Base-by-base conservation (phyloP, 208 protist genomes). In the Trypanosoma congolense region DNA sequence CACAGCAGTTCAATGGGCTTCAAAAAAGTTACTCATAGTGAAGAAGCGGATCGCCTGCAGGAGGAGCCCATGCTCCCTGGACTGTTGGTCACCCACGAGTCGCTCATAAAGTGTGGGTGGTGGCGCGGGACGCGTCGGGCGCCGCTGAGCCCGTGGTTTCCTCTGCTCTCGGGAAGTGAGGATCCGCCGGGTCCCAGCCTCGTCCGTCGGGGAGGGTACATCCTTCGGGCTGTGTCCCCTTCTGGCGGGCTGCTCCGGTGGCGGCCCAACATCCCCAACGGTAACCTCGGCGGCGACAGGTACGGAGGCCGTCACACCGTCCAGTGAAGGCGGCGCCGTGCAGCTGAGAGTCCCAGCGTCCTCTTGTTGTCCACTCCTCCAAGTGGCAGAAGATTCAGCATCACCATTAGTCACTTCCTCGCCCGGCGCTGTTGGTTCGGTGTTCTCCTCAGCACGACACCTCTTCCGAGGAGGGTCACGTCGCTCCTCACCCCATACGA, bases 41-140 rank as follows among this genome's bases (percentile, higher is more conserved):
- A 95, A 92, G 56, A 88, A 92, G 18, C 81, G 82, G 24, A 92
- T 62, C 8, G 84, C 84, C 69, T 95, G 88, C 31, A 95, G 68
- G 9, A 95, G 63, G 36, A 92, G 49, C 0, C 83, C 82, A 30
- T 72, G 63, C 54, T 95, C 84, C 51, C 80, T 75, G 18, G 84
- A 47, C 16, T 73, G 55, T 30, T 82, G 71, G 26, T 81, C 72
- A 44, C 87, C 81, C n/a, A 74, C 83, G 21, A 95, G 76, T 26
- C 73, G 73, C 61, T 87, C 74, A 59, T 81, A 95, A 2, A 95
- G 73, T 9, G 79, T 80, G 14, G 63, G 68, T 38, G 66, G 49
- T 0, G 61, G 63, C 21, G 61, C 4, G 54, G 61, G 14, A 36
- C 54, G 44, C 50, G 48, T 9, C 16, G 33, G 30, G 33, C 56